A percentile compares a stretch with the other conserved stretches of the same genome.
These are phyloP conservation scores for Penicillium desertorum DNA, from an alignment of 495 filamentous ascomycete genomes.

Conservation along the genomic window DNA sequence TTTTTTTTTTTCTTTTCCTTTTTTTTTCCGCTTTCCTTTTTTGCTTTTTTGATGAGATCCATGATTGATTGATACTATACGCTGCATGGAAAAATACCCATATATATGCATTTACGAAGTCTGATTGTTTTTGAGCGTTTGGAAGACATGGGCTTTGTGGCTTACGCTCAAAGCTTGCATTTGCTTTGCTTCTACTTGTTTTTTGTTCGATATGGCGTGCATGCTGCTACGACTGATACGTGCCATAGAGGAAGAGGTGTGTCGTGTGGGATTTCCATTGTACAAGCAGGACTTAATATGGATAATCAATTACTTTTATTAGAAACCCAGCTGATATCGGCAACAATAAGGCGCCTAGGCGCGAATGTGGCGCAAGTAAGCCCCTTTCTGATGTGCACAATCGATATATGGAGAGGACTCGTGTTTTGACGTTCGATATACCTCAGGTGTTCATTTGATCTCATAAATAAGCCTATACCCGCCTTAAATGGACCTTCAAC, in stretches of 20 bases:
- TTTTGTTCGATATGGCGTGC: constrained; percentile 1
- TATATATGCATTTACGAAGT: constrained; percentile 4
- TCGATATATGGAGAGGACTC: too few relatives aligned
- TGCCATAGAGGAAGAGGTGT: constrained; percentile 5
- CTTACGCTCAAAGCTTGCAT: neutral
- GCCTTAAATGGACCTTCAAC: constrained; percentile 30
- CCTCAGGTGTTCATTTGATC: too few relatives aligned
- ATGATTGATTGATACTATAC: constrained; percentile 5
- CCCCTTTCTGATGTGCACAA: neutral
- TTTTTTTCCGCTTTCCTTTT: too few relatives aligned
- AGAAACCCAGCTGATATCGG: neutral
- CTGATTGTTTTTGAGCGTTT: constrained; percentile 4
- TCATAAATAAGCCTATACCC: constrained; percentile 1
- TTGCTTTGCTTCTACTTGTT: constrained; percentile 4
- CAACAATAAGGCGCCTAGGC: neutral
- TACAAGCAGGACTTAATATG: constrained; percentile 16
- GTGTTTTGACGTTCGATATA: too few relatives aligned
- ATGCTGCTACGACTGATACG: constrained; percentile 10
- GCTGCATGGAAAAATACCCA: constrained; percentile 12
- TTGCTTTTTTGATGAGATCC: constrained; percentile 7
- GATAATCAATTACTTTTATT: constrained; percentile 8
- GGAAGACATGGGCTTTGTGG: neutral
- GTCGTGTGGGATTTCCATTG: constrained; percentile 2
- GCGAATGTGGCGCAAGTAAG: neutral
- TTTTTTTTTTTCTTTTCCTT: neutral